Evolutionary conservation across 257 asterid species (phyloP).

Genomic region (Nicotiana tabacum): DNA sequence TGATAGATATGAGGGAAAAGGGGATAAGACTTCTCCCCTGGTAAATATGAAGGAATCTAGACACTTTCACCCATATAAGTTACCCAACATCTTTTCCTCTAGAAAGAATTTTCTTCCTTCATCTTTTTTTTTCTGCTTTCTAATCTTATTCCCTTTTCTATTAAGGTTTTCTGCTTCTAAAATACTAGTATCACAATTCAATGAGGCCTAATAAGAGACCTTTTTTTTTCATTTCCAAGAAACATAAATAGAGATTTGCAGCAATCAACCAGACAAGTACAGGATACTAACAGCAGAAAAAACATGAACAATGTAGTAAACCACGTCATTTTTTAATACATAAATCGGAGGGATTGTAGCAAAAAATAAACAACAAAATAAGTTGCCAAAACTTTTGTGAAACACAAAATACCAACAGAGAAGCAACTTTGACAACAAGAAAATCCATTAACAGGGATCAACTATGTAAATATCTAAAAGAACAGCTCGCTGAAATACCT

Average conservation of each 20-base stretch:
- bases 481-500: slow-evolving; percentile 33
- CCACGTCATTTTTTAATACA: neutral
- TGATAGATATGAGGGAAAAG: neutral
- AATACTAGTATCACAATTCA: neutral
- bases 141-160: neutral
- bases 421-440: neutral
- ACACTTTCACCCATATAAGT: neutral
- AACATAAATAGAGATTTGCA: neutral
- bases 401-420: neutral
- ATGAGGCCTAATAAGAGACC: neutral
- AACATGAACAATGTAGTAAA: neutral
- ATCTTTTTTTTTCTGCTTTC: neutral
- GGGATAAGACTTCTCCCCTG: neutral
- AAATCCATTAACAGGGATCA: neutral
- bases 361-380: neutral
- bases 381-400: neutral
- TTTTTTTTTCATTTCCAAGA: neutral
- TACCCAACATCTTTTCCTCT: neutral
- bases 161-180: neutral
- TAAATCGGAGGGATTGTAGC: neutral
- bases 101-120: neutral
- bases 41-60: neutral
- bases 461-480: neutral
- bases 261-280: neutral
- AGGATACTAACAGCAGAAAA: neutral